Evolutionary conservation across 306 rosid genomes (phyloP).

Genomic region (Citrullus mucosospermus): DNA sequence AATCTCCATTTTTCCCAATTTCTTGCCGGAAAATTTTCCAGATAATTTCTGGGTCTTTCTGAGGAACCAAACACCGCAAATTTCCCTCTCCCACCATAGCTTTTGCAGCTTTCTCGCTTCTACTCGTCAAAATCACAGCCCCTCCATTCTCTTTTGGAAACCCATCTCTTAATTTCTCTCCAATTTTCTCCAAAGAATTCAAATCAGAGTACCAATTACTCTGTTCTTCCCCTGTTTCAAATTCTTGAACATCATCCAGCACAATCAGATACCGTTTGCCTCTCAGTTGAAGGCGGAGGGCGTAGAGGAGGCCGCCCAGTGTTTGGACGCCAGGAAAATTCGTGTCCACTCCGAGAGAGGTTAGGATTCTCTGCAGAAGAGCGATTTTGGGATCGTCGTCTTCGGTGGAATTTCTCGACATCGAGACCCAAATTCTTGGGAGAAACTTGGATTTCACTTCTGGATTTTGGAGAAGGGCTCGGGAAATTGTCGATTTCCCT

Average conservation of each 20-base stretch:
- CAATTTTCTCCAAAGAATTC: not conserved
- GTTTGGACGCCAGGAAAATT: too few species aligned
- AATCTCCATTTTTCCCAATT: not conserved
- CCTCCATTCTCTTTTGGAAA: conserved; percentile 15
- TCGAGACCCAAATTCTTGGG: conserved; percentile 15
- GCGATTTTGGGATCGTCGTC: not conserved
- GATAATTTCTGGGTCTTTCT: conserved; percentile 4
- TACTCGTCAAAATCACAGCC: conserved; percentile 15
- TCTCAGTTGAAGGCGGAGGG: conserved; percentile 10
- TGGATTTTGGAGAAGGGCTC: not conserved
- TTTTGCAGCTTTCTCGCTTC: not conserved
- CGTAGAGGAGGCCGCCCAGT: not conserved
- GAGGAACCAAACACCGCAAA: not conserved
- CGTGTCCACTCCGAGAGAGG: conserved; percentile 3
- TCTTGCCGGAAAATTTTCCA: not conserved
- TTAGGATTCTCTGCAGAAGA: not conserved
- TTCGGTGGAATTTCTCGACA: not conserved
- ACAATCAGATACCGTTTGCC: conserved; percentile 16
- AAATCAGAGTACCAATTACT: conserved; percentile 1
- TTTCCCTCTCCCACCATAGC: conserved; percentile 10
- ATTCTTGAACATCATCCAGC: conserved; percentile 3
- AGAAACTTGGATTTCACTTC: not conserved
- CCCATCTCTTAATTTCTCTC: conserved; percentile 1
- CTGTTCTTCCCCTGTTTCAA: not conserved
- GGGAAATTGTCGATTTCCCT: conserved; percentile 17